phyloP scores from a whole-genome alignment of 164 flowering plant species.

The Berberis thunbergii region DNA sequence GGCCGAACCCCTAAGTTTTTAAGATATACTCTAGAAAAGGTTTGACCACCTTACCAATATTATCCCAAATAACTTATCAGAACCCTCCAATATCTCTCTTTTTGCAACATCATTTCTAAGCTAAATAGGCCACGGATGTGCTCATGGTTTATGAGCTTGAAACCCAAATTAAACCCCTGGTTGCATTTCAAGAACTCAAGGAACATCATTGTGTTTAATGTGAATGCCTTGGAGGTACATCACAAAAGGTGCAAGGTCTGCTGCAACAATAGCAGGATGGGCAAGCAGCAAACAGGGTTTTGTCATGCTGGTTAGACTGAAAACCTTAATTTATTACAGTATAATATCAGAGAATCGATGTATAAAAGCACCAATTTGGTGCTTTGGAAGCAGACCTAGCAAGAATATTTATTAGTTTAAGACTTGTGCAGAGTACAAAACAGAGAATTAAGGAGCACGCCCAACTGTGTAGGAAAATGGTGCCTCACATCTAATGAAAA shows the following conservation, averaged over 20 bases:
- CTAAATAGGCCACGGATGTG: constrained; percentile 93
- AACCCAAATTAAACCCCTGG: constrained; percentile 76
- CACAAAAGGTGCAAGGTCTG: constrained; percentile 92
- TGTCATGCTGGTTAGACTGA: constrained; percentile 29
- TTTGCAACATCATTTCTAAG: constrained; percentile 85
- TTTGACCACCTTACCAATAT: constrained; percentile 54
- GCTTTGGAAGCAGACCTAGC: no score
- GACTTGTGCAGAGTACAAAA: no score
- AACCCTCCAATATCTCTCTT: constrained; percentile 70
- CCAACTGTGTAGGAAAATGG: no score
- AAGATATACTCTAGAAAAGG: constrained; percentile 28
- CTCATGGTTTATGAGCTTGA: constrained; percentile 96
- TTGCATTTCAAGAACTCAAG: constrained; percentile 53
- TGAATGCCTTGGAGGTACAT: constrained; percentile 88
- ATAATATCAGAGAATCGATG: not conserved
- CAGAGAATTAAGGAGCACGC: no score
- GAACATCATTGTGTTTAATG: constrained; percentile 61
- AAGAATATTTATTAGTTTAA: no score
- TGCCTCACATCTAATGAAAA: no score
- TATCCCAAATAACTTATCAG: constrained; percentile 84
- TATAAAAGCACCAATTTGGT: no score
- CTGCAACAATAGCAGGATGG: constrained; percentile 75
- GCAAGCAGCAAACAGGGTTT: constrained; percentile 30
- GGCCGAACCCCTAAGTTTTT: constrained; percentile 54
- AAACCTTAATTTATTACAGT: constrained; percentile 33